phyloP scores from a whole-genome alignment of 2,329 filamentous ascomycete species.

The Epichloe aotearoae region DNA sequence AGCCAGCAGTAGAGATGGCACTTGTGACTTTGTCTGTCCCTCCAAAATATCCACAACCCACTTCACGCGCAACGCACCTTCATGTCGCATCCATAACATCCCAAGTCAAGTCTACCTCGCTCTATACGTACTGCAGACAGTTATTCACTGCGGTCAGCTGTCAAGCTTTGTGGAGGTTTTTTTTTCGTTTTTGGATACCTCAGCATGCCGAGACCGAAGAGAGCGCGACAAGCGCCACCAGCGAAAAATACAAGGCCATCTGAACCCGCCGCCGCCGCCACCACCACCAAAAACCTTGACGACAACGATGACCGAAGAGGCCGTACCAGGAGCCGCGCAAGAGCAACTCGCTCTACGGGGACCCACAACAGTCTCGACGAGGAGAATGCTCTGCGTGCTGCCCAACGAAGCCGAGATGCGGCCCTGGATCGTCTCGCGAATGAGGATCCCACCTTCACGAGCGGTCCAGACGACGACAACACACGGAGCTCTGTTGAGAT shows the following conservation, averaged over 20 bases:
- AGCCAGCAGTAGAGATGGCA: neutral
- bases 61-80: neutral
- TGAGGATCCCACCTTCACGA: conserved; percentile 19
- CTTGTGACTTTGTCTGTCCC: conserved; percentile 9
- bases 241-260: neutral
- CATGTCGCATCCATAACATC: neutral
- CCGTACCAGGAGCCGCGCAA: conserved; percentile 10
- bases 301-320: conserved; percentile 14
- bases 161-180: too few relatives aligned
- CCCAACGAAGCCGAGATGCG: conserved; percentile 20
- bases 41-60: conserved; percentile 5
- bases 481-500: conserved; percentile 23
- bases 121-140: neutral
- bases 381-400: conserved; percentile 13
- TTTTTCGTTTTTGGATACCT: neutral
- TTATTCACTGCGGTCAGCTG: too few relatives aligned
- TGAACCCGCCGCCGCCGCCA: neutral
- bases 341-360: conserved; percentile 7
- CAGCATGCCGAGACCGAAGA: conserved; percentile 9
- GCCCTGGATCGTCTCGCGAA: conserved; percentile 23
- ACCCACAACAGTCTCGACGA: conserved; percentile 12
- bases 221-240: conserved; percentile 6
- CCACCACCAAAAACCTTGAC: neutral
- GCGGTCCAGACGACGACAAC: conserved; percentile 16
- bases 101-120: neutral